Base-by-base conservation (phyloP, 345 rosid species). In the Kandelia obovata region DNA sequence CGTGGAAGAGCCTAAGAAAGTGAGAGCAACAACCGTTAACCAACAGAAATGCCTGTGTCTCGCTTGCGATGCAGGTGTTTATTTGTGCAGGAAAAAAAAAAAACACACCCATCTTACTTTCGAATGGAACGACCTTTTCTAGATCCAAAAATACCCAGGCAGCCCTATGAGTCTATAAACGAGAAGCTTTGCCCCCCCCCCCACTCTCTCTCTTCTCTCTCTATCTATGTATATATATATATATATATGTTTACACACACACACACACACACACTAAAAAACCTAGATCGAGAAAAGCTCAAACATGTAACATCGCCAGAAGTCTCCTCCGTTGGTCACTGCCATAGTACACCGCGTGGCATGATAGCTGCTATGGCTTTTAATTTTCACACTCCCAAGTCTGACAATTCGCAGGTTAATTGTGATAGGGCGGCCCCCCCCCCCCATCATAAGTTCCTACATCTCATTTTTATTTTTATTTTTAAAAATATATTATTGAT, bases 91-190 rank as follows among this genome's bases (percentile, higher is more conserved):
- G 1, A 43, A 43, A 39, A 39, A 9, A 2, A 35, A 35, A 35
- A 35, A 35, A 35, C 11, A n/a, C n/a, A 53, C 16, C 59, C 30
- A 25, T 10, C 59, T 55, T 55, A 19, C 58, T 55, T 55, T 55
- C 28, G 28, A 13, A 23, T 55, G 16, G 59, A 8, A 10, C 26
- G 51, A 37, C 46, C 64, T 60, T 73, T 65, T 73, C 57, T 56
- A 73, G 68, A 56, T 65, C 77, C 71, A 64, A 65, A 77, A 77
- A 47, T 46, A 51, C 17, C 26, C 62, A 56, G 81, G 77, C 81
- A 77, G 53, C 19, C 27, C 77, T 73, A 64, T 55, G 27, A 28
- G 67, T 37, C 76, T 63, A 64, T 58, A 64, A 26, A 2, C 21
- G 17, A 43, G 16, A 31, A 43, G 26, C 46, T 26, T 49, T 58